These are phyloP conservation scores for Taiozyma sp. DNA, from an alignment of 1,139 yeast genomes.

Conservation along the genomic window DNA sequence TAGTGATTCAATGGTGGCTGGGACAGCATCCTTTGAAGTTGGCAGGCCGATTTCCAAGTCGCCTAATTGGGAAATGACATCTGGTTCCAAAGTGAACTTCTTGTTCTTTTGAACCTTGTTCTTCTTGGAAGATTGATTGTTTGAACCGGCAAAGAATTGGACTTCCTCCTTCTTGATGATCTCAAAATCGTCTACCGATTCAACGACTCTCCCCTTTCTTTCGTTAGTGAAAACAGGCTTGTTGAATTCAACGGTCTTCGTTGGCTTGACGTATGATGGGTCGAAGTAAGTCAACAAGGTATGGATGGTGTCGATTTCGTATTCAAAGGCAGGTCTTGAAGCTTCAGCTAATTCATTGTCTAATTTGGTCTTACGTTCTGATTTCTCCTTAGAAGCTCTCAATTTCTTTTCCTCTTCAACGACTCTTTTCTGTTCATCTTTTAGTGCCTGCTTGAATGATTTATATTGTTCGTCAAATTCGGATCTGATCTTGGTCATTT, in stretches of 20 bases:
- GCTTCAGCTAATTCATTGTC: slow-evolving; percentile 62
- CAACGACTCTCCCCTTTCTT: slow-evolving; percentile 40
- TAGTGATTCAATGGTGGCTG: slow-evolving; percentile 59
- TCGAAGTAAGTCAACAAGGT: slow-evolving; percentile 68
- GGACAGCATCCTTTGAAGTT: slow-evolving; percentile 66
- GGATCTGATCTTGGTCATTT: slow-evolving; percentile 57
- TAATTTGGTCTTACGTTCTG: slow-evolving; percentile 57
- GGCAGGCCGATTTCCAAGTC: slow-evolving; percentile 81
- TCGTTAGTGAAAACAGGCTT: slow-evolving; percentile 27
- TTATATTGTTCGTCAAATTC: slow-evolving; percentile 69
- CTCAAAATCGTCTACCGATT: slow-evolving; percentile 51
- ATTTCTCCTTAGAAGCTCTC: slow-evolving; percentile 52
- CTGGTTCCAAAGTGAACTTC: slow-evolving; percentile 75
- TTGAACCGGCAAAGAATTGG: slow-evolving; percentile 44
- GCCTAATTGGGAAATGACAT: slow-evolving; percentile 70
- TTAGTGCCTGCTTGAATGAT: slow-evolving; percentile 64
- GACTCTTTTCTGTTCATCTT: slow-evolving; percentile 63
- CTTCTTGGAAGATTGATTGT: background rate
- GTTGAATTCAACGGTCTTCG: slow-evolving; percentile 23
- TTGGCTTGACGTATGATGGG: slow-evolving; percentile 67
- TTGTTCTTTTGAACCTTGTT: slow-evolving; percentile 44
- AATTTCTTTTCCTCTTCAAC: slow-evolving; percentile 60
- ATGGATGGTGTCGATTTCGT: slow-evolving; percentile 70
- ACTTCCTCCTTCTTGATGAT: slow-evolving; percentile 62
- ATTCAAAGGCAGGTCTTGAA: slow-evolving; percentile 79